Base-by-base conservation (phyloP, 2,329 filamentous ascomycete species). In the Camptophora hylomeconis region DNA sequence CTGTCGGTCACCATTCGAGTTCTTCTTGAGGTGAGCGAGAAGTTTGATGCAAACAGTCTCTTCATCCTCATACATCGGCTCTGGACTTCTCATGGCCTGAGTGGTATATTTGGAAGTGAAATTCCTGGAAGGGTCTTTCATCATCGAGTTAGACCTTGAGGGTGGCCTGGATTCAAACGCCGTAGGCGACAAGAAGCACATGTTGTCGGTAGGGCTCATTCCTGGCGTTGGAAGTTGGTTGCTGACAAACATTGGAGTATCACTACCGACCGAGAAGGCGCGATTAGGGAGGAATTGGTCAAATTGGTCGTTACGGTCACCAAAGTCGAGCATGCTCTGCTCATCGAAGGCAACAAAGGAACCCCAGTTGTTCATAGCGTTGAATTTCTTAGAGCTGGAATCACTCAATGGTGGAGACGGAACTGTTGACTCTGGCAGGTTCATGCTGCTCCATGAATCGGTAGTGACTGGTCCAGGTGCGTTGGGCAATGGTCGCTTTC, bases 41-140 rank as follows among this genome's bases (percentile, higher is more conserved):
- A 45, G 26, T 18, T 42, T 42, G 33, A 45, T 38, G 28, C 41
- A 45, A 5, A 38, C 23, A 16, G 38, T 41, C 17, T 45, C 41
- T 17, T 45, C 36, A 22, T 45, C 41, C 20, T 42, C 40, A 9
- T 14, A 22, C 4, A 18, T 13, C 3, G 16, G 7, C 3, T 37
- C 33, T n/a, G n/a, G n/a, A 11, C 21, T 5, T 23, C 21, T n/a
- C 21, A 5, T 5, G 10, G 13, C 5, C 3, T 13, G 10, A n/a
- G n/a, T n/a, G n/a, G n/a, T n/a, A n/a, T n/a, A n/a, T n/a, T n/a
- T n/a, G n/a, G n/a, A n/a, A n/a, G n/a, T n/a, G n/a, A n/a, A n/a
- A n/a, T n/a, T n/a, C n/a, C n/a, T n/a, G n/a, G n/a, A n/a, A n/a
- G n/a, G n/a, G n/a, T n/a, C n/a, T n/a, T n/a, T n/a, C n/a, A n/a